These are phyloP conservation scores for Tremella mesenterica DNA, from an alignment of 768 basidiomycete genomes.

Conservation along the genomic window DNA sequence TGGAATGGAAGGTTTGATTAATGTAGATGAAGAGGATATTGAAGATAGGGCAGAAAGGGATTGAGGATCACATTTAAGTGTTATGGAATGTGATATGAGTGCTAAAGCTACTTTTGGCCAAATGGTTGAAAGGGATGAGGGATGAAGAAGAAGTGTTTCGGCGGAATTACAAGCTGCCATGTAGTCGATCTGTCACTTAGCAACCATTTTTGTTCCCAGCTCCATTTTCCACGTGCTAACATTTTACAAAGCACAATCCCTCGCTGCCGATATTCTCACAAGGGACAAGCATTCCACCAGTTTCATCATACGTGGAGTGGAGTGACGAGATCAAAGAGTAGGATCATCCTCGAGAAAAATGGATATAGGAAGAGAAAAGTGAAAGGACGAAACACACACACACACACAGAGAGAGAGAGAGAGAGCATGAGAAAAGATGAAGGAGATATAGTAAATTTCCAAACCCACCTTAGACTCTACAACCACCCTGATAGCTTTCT, in stretches of 20 bases:
- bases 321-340: too few relatives aligned
- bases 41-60: slow-evolving; percentile 56
- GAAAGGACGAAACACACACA: too few relatives aligned
- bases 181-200: slow-evolving; percentile 66
- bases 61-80: slow-evolving; percentile 66
- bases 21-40: slow-evolving; percentile 20
- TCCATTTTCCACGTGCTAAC: not conserved
- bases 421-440: too few relatives aligned
- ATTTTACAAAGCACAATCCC: too few relatives aligned
- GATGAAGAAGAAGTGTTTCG: slow-evolving; percentile 82
- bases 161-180: slow-evolving; percentile 91
- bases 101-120: slow-evolving; percentile 81
- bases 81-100: slow-evolving; percentile 56
- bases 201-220: too few relatives aligned
- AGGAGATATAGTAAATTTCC: too few relatives aligned
- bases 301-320: not conserved
- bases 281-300: not conserved
- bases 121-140: slow-evolving; percentile 57
- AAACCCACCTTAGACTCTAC: slow-evolving; percentile 80
- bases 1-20: slow-evolving; percentile 53
- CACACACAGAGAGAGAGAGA: too few relatives aligned
- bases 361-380: too few relatives aligned
- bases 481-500: slow-evolving; percentile 72
- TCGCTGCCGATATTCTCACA: too few relatives aligned
- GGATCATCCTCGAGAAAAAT: too few relatives aligned